These are phyloP conservation scores for Alnus glutinosa DNA, from an alignment of 306 rosid genomes.

Conservation along the genomic window DNA sequence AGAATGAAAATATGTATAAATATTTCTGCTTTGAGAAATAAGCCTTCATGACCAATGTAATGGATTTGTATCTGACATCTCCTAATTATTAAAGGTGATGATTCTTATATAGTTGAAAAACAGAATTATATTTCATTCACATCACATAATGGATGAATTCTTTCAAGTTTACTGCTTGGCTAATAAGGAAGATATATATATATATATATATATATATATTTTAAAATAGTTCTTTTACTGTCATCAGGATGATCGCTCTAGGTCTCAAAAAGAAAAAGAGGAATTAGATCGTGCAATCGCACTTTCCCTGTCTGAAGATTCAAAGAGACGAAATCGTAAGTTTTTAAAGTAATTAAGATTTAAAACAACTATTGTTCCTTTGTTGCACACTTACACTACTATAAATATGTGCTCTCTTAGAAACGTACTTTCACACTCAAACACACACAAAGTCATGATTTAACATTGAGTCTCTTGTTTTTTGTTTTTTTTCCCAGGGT, in stretches of 20 bases:
- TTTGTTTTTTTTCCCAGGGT: slow-evolving; percentile 43
- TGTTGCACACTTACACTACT: not conserved
- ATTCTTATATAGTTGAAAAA: not conserved
- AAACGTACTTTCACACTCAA: not conserved
- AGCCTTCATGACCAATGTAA: not conserved
- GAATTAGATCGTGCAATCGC: slow-evolving; percentile 72
- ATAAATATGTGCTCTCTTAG: not conserved
- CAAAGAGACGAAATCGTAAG: slow-evolving; percentile 61
- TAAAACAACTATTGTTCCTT: not conserved
- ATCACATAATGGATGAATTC: slow-evolving; percentile 4
- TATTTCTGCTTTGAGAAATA: not conserved
- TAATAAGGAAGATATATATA: slow-evolving; percentile 3
- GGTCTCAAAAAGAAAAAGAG: slow-evolving; percentile 76
- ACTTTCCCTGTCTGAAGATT: slow-evolving; percentile 71
- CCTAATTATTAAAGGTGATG: not conserved
- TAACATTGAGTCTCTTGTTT: slow-evolving; percentile 9
- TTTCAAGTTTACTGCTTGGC: slow-evolving; percentile 8
- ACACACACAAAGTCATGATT: not conserved
- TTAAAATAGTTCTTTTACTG: slow-evolving; percentile 22
- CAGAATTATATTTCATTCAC: not conserved
- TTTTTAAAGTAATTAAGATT: slow-evolving; percentile 18
- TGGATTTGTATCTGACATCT: not conserved
- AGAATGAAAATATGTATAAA: not conserved
- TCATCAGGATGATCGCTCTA: slow-evolving; percentile 66
- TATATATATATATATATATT: no score